A percentile compares a stretch with the other conserved stretches of the same genome.
phyloP scores from a whole-genome alignment of 768 basidiomycete species.

The Leccinum subtestaceum region DNA sequence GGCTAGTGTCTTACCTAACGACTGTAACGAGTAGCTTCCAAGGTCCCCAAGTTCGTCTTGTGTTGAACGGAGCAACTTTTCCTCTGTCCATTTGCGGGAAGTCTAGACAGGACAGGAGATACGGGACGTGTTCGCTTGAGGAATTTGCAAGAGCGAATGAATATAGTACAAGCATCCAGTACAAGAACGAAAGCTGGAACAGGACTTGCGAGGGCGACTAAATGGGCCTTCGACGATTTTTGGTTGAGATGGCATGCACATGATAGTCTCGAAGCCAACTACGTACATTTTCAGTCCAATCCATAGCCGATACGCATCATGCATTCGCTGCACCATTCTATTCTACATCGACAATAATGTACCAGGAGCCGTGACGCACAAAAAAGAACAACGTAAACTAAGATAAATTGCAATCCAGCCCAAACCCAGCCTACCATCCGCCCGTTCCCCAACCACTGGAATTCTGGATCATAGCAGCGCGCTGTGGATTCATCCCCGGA shows the following conservation, averaged over 20 bases:
- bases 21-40: conserved; percentile 20
- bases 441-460: conserved; percentile 36
- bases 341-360: conserved; percentile 29
- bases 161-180: conserved; percentile 26
- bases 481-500: conserved; percentile 63
- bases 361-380: conserved; percentile 13
- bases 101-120: conserved; percentile 27
- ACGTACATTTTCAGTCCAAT: neutral
- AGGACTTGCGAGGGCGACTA: conserved; percentile 30
- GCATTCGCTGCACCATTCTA: conserved; percentile 21
- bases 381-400: conserved; percentile 16
- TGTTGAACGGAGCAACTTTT: conserved; percentile 41
- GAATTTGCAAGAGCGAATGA: conserved; percentile 33
- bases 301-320: neutral
- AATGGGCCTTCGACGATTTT: neutral
- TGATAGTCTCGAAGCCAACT: neutral
- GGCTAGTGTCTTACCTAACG: neutral
- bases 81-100: conserved; percentile 36
- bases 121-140: conserved; percentile 38
- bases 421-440: conserved; percentile 34
- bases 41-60: conserved; percentile 39
- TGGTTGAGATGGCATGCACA: neutral
- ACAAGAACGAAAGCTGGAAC: conserved; percentile 37
- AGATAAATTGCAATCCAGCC: conserved; percentile 17
- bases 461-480: conserved; percentile 64